Percentiles rank a stretch among this genome's conserved stretches.
phyloP scores from a whole-genome alignment of 1,284 basidiomycete species.

The Sporisorium iseilematis-ciliati region DNA sequence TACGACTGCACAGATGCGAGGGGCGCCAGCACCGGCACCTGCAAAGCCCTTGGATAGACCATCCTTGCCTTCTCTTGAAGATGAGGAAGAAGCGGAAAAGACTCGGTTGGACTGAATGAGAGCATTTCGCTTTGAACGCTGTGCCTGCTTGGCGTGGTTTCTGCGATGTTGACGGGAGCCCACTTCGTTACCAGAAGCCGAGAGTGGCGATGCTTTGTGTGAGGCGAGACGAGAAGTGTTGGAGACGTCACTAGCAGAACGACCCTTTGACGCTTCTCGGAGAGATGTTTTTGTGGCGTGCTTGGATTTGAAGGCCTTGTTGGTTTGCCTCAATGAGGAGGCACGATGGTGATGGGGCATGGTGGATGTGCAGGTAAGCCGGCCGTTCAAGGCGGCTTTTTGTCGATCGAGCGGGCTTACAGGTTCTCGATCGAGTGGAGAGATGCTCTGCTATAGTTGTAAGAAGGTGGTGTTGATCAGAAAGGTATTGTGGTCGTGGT shows the following conservation, averaged over 20 bases:
- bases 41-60: slow-evolving; percentile 73
- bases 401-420: background rate
- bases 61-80: slow-evolving; percentile 35
- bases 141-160: slow-evolving; percentile 64
- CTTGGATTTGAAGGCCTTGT: slow-evolving; percentile 68
- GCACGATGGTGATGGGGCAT: slow-evolving; percentile 62
- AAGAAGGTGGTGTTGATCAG: background rate
- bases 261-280: slow-evolving; percentile 61
- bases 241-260: slow-evolving; percentile 28
- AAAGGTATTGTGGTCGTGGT: background rate
- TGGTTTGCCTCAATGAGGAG: slow-evolving; percentile 62
- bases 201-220: slow-evolving; percentile 57
- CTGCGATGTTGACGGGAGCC: slow-evolving; percentile 60
- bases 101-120: slow-evolving; percentile 62
- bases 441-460: background rate
- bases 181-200: slow-evolving; percentile 50
- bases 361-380: background rate
- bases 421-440: background rate
- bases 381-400: background rate
- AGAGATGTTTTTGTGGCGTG: slow-evolving; percentile 65
- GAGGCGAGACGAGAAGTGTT: slow-evolving; percentile 36
- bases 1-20: slow-evolving; percentile 82
- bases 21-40: slow-evolving; percentile 76
- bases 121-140: slow-evolving; percentile 62
- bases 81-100: slow-evolving; percentile 35